Evolutionary conservation across 306 rosid species (phyloP), one percentile per base, ranked within the genome.

Genomic region (Trifolium dubium): DNA sequence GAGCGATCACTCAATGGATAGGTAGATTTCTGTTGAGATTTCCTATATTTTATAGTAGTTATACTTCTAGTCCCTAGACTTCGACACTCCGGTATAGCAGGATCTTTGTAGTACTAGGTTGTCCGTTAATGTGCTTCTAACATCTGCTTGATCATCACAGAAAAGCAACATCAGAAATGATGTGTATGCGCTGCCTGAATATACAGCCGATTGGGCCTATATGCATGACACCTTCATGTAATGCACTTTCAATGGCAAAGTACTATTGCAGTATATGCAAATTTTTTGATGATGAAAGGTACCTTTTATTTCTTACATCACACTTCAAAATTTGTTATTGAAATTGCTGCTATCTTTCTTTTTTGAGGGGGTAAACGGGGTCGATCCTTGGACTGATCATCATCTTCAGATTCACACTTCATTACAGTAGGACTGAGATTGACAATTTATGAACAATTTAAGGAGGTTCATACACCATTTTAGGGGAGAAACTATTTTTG

Each of bases 271-370:
- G 77, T 66, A 92, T 92, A 63, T 92, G 99, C 87, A 95, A 88
- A 85, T 92, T 95, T 86, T 95, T 95, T 63, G 99, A 92, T 69
- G 98, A 95, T 84, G 99, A 95, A 86, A 95, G 98, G 99, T 94
- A 82, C 55, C 53, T 59, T 79, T 31, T 56, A 46, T 41, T 72
- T 84, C 67, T 69, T 65, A 44, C 64, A 49, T 51, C 10, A 61
- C 31, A 78, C 76, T 56, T 49, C 30, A 58, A 69, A 50, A 9
- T 7, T 35, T 74, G 40, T 41, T 62, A 43, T 75, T 41, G 53
- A 77, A 55, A 31, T 19, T 73, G 30, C 17, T 69, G 35, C 60
- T 39, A 18, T 51, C 30, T 35, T 49, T 54, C 60, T 43, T 61
- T 35, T 64, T 15, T 4, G 23, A 29, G 15, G 55, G 41, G 34